Base-by-base conservation (phyloP, 768 basidiomycete species). In the Lactarius indigo region DNA sequence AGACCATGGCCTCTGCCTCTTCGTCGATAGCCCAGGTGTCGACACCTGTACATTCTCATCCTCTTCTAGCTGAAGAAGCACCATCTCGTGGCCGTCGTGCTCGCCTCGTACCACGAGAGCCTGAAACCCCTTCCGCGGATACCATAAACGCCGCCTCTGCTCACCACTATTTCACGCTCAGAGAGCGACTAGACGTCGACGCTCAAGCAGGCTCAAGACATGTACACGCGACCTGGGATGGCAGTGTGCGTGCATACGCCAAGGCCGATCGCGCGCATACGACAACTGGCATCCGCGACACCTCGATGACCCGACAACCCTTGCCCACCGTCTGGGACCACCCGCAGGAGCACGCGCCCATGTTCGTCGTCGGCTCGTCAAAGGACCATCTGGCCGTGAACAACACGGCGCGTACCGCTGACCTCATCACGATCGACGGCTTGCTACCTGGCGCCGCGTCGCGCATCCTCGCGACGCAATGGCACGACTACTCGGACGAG, bases 401-500 rank as follows among this genome's bases (percentile, higher is more conserved):
- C 2, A 57, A 64, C 33, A 23, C 60, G n/a, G 30, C 60, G 17
- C 35, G 63, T 12, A 44, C 35, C 7, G 65, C 57, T 15, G 66
- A 63, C 39, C 61, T 68, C 52, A 39, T 61, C 2, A 57, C 65
- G 17, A 59, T 59, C 41, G 64, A 66, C 9, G 68, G 69, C 15
- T 37, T 64, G 23, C 35, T 33, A 4, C 47, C 64, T 8, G 63
- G 59, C 2, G 68, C 80, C 15, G 76, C 79, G 1, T 74, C 80
- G 1, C 82, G 85, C 65, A 81, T 92, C 13, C 80, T 93, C 20
- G 78, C 82, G 2, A 89, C 86, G 10, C 83, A 80, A 73, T 94
- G 92, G 91, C 91, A 94, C 72, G 83, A 86, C 28, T 87, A 85
- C 71, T 86, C 90, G 2, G 90, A 94, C 74, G 85, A 90, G 58